A percentile compares a stretch with the other conserved stretches of the same genome.
Conservation (phyloP, 768 basidiomycete genomes). For the Phlebiopsis flavidoalba region DNA sequence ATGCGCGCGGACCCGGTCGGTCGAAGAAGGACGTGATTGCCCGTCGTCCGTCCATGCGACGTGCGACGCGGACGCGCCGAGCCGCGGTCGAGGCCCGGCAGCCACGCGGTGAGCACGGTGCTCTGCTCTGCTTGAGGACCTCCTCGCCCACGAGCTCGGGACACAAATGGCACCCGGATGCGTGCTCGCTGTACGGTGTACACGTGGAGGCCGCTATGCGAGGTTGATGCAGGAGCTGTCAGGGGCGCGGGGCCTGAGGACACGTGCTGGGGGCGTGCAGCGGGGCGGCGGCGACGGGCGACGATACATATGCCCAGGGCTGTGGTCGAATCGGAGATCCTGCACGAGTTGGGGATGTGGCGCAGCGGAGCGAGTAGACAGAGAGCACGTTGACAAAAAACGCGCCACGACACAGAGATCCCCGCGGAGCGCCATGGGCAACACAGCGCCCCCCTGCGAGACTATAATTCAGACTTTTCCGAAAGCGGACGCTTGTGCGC, state of each 20-base stretch:
- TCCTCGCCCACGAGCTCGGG: conserved; percentile 8
- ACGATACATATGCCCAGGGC: conserved; percentile 8
- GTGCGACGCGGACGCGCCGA: conserved; percentile 10
- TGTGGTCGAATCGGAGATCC: conserved; percentile 7
- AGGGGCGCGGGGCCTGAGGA: neutral
- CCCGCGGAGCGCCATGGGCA: conserved; percentile 12
- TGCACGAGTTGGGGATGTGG: conserved; percentile 4
- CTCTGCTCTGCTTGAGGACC: conserved; percentile 2
- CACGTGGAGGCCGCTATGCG: conserved; percentile 9
- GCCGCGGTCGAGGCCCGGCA: conserved; percentile 6
- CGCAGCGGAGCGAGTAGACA: conserved; percentile 1
- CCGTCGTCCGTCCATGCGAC: conserved; percentile 8
- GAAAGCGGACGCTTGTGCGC: neutral
- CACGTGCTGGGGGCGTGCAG: neutral
- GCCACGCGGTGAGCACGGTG: neutral
- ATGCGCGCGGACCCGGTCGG: neutral
- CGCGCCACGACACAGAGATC: conserved; percentile 10
- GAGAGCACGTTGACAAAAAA: conserved; percentile 1
- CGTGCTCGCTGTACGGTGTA: conserved; percentile 3
- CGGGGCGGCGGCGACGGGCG: neutral
- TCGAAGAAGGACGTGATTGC: neutral
- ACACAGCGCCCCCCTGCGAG: conserved; percentile 1
- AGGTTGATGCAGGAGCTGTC: conserved; percentile 6
- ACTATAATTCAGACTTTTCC: neutral
- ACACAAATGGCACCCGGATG: neutral